Conservation (phyloP, 208 protist genomes). For the Vickermania ingenoplastis region DNA sequence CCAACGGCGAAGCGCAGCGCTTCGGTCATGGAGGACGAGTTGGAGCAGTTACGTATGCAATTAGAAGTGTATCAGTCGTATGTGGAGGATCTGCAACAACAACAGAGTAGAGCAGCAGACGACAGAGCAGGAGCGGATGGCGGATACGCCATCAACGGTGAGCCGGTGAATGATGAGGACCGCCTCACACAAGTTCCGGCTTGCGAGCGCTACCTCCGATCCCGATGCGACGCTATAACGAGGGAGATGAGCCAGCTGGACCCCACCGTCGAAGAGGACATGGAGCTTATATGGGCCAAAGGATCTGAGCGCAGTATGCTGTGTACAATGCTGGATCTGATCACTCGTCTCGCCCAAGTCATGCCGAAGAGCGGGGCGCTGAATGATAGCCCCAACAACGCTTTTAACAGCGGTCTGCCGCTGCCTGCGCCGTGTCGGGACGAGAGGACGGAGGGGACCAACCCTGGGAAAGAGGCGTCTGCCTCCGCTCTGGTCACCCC, state of each 20-base stretch:
- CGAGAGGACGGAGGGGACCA: too few species aligned
- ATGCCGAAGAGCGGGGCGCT: too few species aligned
- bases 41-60: not conserved
- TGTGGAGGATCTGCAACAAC: not conserved
- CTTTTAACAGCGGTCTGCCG: too few species aligned
- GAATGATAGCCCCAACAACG: too few species aligned
- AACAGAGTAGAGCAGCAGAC: not conserved
- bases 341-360: too few species aligned
- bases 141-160: not conserved
- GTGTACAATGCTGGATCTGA: not conserved
- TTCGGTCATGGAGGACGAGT: not conserved
- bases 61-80: not conserved
- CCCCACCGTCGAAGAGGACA: not conserved
- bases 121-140: not conserved
- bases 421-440: too few species aligned
- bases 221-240: not conserved
- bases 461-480: too few species aligned
- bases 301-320: not conserved
- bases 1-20: too few species aligned
- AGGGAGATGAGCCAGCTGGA: not conserved
- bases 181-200: not conserved
- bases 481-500: too few species aligned
- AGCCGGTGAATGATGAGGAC: not conserved
- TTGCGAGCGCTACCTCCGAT: not conserved
- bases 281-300: not conserved